Evolutionary conservation across 2,329 filamentous ascomycete genomes (phyloP).

Genomic region (Stemphylium vesicarium): DNA sequence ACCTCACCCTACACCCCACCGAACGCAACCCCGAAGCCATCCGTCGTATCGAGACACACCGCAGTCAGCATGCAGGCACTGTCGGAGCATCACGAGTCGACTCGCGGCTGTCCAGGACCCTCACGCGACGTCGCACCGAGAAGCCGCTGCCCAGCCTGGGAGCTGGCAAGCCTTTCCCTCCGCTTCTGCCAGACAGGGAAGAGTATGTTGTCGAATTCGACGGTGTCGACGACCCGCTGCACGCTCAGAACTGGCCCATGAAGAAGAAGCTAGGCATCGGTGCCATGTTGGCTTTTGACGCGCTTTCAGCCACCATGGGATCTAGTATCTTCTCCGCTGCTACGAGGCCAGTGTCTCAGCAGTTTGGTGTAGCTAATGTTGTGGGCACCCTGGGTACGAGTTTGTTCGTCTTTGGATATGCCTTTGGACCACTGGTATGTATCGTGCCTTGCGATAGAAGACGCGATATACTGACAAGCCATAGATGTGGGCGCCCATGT

Average conservation of each 20-base stretch:
- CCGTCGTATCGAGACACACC: constrained; percentile 72
- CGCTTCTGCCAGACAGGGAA: constrained; percentile 71
- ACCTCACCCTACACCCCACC: constrained; percentile 42
- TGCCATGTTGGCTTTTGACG: constrained; percentile 74
- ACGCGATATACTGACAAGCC: background rate
- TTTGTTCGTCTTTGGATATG: constrained; percentile 47
- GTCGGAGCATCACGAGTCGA: constrained; percentile 60
- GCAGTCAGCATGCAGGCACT: constrained; percentile 73
- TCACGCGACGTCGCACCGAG: constrained; percentile 37
- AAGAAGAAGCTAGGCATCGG: constrained; percentile 76
- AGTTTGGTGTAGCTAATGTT: constrained; percentile 41
- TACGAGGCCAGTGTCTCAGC: constrained; percentile 29
- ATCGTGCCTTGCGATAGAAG: background rate
- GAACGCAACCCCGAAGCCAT: constrained; percentile 74
- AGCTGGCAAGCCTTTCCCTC: constrained; percentile 75
- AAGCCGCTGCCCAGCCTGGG: constrained; percentile 72
- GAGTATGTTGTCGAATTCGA: constrained; percentile 85
- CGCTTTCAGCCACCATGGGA: constrained; percentile 73
- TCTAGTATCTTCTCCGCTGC: constrained; percentile 53
- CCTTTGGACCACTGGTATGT: constrained; percentile 46
- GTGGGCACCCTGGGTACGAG: constrained; percentile 44
- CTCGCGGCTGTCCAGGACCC: constrained; percentile 54
- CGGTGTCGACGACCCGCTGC: constrained; percentile 80
- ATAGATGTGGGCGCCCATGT: constrained; percentile 57
- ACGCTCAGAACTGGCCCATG: constrained; percentile 87